phyloP scores from a whole-genome alignment of 1,139 yeast genomes.

The Candida tropicalis region DNA sequence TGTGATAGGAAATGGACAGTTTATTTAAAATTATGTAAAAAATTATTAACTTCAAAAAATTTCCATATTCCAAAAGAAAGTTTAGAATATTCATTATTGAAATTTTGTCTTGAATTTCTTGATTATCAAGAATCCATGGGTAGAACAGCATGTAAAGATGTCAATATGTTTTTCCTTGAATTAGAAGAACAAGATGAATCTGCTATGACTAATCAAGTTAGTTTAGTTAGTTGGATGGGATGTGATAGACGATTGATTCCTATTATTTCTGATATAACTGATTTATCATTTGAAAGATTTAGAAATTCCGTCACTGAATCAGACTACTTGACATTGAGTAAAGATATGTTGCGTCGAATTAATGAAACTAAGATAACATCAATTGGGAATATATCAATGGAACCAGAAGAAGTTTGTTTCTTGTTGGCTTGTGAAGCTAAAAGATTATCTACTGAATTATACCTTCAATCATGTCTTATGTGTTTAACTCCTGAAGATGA shows the following conservation, averaged over 20 bases:
- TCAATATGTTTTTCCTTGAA: slow-evolving; percentile 26
- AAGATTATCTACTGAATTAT: slow-evolving; percentile 26
- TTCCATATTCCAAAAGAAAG: slow-evolving; percentile 19
- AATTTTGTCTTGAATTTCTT: slow-evolving; percentile 30
- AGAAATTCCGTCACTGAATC: slow-evolving; percentile 19
- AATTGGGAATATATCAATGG: slow-evolving; percentile 4
- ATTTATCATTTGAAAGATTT: slow-evolving; percentile 32
- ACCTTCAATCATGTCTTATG: slow-evolving; percentile 29
- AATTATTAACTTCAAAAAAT: slow-evolving; percentile 19
- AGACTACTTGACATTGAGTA: slow-evolving; percentile 19
- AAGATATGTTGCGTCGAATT: slow-evolving; percentile 18
- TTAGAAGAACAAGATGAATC: slow-evolving; percentile 19
- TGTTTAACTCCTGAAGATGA: slow-evolving; percentile 23
- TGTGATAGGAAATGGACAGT: slow-evolving; percentile 29
- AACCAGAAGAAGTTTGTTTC: slow-evolving; percentile 28
- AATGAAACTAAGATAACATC: slow-evolving; percentile 13
- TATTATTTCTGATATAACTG: slow-evolving; percentile 37
- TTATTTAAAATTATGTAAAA: slow-evolving; percentile 26
- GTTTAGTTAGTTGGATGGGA: slow-evolving; percentile 28
- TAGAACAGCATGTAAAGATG: slow-evolving; percentile 35
- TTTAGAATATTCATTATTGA: slow-evolving; percentile 25
- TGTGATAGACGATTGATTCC: slow-evolving; percentile 30
- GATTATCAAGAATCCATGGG: slow-evolving; percentile 37
- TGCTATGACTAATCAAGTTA: slow-evolving; percentile 6
- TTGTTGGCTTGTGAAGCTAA: slow-evolving; percentile 32